A percentile compares a stretch with the other conserved stretches of the same genome.
Evolutionary conservation across 371 early-diverging fungal genomes (phyloP).

Genomic region (Globomyces sp.): DNA sequence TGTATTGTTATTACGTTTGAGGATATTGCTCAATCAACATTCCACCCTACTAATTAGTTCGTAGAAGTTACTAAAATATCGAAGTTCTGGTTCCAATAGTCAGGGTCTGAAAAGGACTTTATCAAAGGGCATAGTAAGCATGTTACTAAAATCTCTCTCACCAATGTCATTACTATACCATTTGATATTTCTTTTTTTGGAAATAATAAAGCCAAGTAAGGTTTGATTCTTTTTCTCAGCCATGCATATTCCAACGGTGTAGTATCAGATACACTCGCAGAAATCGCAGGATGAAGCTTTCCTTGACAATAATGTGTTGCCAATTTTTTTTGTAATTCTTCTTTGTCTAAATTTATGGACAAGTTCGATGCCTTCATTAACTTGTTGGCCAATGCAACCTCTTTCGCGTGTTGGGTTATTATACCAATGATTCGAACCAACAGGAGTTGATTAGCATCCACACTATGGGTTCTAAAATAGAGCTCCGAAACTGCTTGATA

Average conservation of each 20-base stretch:
- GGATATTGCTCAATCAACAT: neutral
- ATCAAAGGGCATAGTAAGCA: conserved; percentile 70
- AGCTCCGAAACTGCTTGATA: conserved; percentile 26
- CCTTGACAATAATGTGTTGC: conserved; percentile 62
- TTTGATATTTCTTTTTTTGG: conserved; percentile 56
- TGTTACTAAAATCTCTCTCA: conserved; percentile 73
- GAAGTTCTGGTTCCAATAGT: conserved; percentile 79
- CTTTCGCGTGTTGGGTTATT: conserved; percentile 66
- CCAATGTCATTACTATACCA: conserved; percentile 55
- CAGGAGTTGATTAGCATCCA: conserved; percentile 61
- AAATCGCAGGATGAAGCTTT: conserved; percentile 58
- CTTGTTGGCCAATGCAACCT: conserved; percentile 66
- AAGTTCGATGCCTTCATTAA: conserved; percentile 54
- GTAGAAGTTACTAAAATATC: conserved; percentile 40
- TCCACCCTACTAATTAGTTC: conserved; percentile 1
- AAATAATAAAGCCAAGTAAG: conserved; percentile 62
- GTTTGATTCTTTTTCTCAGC: conserved; percentile 63
- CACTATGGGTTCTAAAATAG: conserved; percentile 20
- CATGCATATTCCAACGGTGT: conserved; percentile 47
- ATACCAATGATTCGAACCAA: conserved; percentile 63
- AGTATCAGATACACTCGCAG: conserved; percentile 44
- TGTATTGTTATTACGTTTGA: no score
- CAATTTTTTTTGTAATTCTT: conserved; percentile 61
- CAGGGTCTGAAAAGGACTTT: conserved; percentile 73
- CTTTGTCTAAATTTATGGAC: conserved; percentile 52